Evolutionary conservation across 1,284 basidiomycete species (phyloP).

Genomic region (Hemileia vastatrix): DNA sequence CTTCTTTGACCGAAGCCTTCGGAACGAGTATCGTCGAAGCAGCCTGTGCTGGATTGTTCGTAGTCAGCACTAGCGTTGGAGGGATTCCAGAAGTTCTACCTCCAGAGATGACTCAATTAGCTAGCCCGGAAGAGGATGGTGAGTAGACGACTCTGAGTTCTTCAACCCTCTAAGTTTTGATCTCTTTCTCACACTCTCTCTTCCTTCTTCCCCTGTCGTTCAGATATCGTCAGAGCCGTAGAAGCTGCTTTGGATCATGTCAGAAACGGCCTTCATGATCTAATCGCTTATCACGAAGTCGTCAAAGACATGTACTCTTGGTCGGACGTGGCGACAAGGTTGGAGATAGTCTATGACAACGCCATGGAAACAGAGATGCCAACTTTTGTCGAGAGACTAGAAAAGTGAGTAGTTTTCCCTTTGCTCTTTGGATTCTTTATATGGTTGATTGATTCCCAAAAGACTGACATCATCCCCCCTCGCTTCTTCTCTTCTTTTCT

Average conservation of each 20-base stretch:
- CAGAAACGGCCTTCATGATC: slow-evolving; percentile 61
- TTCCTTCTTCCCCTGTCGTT: neutral
- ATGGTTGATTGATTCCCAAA: slow-evolving; percentile 8
- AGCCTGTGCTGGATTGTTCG: slow-evolving; percentile 83
- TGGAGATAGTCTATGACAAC: slow-evolving; percentile 67
- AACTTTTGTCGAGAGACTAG: slow-evolving; percentile 61
- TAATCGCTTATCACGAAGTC: slow-evolving; percentile 62
- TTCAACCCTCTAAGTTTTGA: neutral
- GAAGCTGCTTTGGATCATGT: slow-evolving; percentile 68
- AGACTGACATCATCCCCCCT: neutral
- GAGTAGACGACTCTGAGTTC: too few relatives aligned
- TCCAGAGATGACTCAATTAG: slow-evolving; percentile 84
- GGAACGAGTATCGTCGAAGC: slow-evolving; percentile 94
- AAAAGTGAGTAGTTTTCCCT: slow-evolving; percentile 51
- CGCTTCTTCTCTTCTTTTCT: neutral
- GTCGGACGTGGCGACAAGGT: slow-evolving; percentile 64
- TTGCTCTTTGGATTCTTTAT: slow-evolving; percentile 2
- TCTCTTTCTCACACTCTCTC: neutral
- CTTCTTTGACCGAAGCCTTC: slow-evolving; percentile 89
- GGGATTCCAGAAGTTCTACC: slow-evolving; percentile 93
- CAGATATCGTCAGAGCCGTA: slow-evolving; percentile 76
- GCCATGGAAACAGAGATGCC: slow-evolving; percentile 56
- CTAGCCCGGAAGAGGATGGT: slow-evolving; percentile 73
- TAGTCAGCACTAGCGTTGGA: slow-evolving; percentile 85
- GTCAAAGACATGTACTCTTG: slow-evolving; percentile 79